Percentiles rank a stretch among this genome's conserved stretches.
phyloP scores from a whole-genome alignment of 192 early-diverging fungal genomes.

The Linnemannia hyalina region DNA sequence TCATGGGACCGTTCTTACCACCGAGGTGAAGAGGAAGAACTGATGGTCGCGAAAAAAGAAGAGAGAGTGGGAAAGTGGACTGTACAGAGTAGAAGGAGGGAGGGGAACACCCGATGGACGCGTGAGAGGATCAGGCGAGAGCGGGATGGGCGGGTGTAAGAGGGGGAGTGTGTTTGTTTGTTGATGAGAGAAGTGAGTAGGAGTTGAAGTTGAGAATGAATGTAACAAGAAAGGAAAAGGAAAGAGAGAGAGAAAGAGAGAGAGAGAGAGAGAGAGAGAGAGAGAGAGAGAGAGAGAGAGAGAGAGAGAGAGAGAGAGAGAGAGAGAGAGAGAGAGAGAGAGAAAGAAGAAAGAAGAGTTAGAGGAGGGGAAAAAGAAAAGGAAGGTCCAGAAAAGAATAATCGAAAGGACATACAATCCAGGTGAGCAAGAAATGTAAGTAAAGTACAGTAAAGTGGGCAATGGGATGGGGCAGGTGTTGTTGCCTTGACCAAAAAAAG shows the following conservation, averaged over 20 bases:
- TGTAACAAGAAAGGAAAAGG: background rate
- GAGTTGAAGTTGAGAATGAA: constrained; percentile 4
- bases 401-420: background rate
- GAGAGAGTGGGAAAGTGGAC: background rate
- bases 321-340: background rate
- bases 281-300: background rate
- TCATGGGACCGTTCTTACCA: background rate
- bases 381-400: background rate
- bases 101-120: background rate
- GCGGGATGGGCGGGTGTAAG: background rate
- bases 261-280: background rate
- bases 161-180: background rate
- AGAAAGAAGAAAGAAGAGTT: background rate
- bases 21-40: background rate
- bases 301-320: background rate
- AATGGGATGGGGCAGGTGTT: background rate
- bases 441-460: background rate
- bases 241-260: background rate
- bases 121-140: background rate
- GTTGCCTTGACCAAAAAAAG: background rate
- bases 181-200: background rate
- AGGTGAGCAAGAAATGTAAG: constrained; percentile 1
- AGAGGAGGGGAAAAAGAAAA: background rate
- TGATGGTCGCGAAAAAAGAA: background rate
- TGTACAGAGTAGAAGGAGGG: too few relatives aligned